phyloP scores from a whole-genome alignment of 495 filamentous ascomycete species.

The Penicillium pulvis region DNA sequence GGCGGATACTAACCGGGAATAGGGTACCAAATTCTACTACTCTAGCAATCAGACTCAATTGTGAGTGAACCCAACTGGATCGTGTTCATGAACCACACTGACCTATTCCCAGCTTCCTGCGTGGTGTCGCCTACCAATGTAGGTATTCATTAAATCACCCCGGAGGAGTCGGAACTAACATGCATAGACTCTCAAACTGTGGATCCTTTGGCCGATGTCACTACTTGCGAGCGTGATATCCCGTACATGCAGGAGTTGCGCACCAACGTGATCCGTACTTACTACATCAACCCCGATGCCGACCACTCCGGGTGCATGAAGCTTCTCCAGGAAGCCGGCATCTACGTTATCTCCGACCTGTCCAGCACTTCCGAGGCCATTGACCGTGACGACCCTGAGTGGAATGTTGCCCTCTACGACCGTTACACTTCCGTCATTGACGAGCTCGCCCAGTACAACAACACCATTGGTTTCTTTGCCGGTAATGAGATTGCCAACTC shows the following conservation, averaged over 20 bases:
- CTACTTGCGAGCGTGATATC: constrained; percentile 77
- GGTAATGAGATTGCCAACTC: constrained; percentile 96
- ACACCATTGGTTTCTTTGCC: constrained; percentile 93
- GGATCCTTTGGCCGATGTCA: constrained; percentile 72
- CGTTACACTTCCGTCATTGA: constrained; percentile 87
- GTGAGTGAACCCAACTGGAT: constrained; percentile 38
- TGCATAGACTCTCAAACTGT: constrained; percentile 31
- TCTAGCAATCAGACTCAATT: constrained; percentile 78
- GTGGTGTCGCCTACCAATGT: constrained; percentile 87
- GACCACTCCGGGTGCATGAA: constrained; percentile 88
- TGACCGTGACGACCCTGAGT: constrained; percentile 73
- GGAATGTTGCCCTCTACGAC: constrained; percentile 73
- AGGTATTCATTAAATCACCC: constrained; percentile 21
- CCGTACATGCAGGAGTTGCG: constrained; percentile 73
- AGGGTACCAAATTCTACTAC: constrained; percentile 83
- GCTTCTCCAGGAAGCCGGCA: constrained; percentile 78
- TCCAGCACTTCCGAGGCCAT: constrained; percentile 79
- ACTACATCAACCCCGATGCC: constrained; percentile 78
- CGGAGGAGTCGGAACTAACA: constrained; percentile 9
- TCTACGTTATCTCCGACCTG: constrained; percentile 92
- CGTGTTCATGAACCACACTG: not conserved
- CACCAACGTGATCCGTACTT: constrained; percentile 92
- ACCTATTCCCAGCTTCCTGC: constrained; percentile 60
- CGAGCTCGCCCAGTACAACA: constrained; percentile 73
- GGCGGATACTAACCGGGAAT: not conserved